A percentile compares a stretch with the other conserved stretches of the same genome.
These are phyloP conservation scores for Heritiera fomes DNA, from an alignment of 345 rosid species.

Conservation along the genomic window DNA sequence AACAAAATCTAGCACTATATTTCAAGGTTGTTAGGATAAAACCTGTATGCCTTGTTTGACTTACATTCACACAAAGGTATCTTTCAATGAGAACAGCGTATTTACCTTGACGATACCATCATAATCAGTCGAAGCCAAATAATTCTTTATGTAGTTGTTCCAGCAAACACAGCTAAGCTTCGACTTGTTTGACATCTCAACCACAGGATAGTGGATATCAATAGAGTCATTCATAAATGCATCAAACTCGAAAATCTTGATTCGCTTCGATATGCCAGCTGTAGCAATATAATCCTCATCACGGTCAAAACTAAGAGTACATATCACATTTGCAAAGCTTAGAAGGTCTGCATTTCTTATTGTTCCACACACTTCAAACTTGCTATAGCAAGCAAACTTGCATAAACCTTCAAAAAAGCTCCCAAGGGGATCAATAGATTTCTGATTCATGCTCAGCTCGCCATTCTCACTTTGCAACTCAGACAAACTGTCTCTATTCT, in stretches of 20 bases:
- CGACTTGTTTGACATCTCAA: conserved; percentile 80
- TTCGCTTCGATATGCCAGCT: conserved; percentile 89
- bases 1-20: too few relatives aligned
- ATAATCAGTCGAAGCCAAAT: conserved; percentile 85
- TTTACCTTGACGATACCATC: conserved; percentile 83
- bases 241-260: conserved; percentile 75
- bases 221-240: conserved; percentile 67
- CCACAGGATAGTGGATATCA: conserved; percentile 77
- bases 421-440: conserved; percentile 50
- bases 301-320: conserved; percentile 77
- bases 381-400: conserved; percentile 75
- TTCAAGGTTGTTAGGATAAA: background rate
- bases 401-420: conserved; percentile 73
- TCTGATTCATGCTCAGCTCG: conserved; percentile 36
- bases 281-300: conserved; percentile 80
- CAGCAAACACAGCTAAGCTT: conserved; percentile 87
- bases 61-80: background rate
- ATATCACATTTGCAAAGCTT: conserved; percentile 75
- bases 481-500: conserved; percentile 35
- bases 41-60: background rate
- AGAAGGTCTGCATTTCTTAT: conserved; percentile 72
- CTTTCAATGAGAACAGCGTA: conserved; percentile 16
- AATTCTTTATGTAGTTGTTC: conserved; percentile 88
- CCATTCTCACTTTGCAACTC: conserved; percentile 37
- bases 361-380: conserved; percentile 72